Conservation (phyloP, 1,284 basidiomycete genomes). For the Vanrija humicola region DNA sequence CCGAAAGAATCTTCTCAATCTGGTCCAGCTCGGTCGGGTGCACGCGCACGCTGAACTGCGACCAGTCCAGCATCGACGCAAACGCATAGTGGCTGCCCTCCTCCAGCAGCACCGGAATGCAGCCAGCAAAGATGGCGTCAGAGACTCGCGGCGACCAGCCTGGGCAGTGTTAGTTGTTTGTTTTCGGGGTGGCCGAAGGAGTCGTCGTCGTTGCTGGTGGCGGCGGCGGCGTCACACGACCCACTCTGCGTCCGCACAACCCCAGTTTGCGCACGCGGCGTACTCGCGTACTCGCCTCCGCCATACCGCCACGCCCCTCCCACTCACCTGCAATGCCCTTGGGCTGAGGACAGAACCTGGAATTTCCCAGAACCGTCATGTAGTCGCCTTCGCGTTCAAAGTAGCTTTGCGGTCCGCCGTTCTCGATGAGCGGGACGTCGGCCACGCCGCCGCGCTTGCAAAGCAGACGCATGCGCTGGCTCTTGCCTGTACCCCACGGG, state of each 20-base stretch:
- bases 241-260: too few relatives aligned
- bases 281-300: neutral
- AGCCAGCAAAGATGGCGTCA: slow-evolving; percentile 53
- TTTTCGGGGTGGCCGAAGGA: too few relatives aligned
- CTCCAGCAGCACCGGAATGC: slow-evolving; percentile 51
- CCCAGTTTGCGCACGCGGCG: too few relatives aligned
- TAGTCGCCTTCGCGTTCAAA: slow-evolving; percentile 45
- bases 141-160: slow-evolving; percentile 51
- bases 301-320: too few relatives aligned
- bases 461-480: slow-evolving; percentile 39
- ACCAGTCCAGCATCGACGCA: slow-evolving; percentile 50
- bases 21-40: slow-evolving; percentile 49
- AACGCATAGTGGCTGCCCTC: slow-evolving; percentile 52
- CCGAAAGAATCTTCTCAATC: slow-evolving; percentile 47
- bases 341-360: slow-evolving; percentile 51
- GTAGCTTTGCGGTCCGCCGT: slow-evolving; percentile 36
- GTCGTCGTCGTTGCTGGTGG: too few relatives aligned
- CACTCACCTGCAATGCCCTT: slow-evolving; percentile 45
- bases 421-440: slow-evolving; percentile 36
- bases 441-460: slow-evolving; percentile 43
- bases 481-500: slow-evolving; percentile 49
- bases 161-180: slow-evolving; percentile 1
- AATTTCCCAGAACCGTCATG: slow-evolving; percentile 45
- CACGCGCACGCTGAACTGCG: slow-evolving; percentile 49
- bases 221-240: too few relatives aligned